A percentile compares a stretch with the other conserved stretches of the same genome.
These are phyloP conservation scores for Pistacia vera DNA, from an alignment of 345 rosid genomes.

Conservation along the genomic window DNA sequence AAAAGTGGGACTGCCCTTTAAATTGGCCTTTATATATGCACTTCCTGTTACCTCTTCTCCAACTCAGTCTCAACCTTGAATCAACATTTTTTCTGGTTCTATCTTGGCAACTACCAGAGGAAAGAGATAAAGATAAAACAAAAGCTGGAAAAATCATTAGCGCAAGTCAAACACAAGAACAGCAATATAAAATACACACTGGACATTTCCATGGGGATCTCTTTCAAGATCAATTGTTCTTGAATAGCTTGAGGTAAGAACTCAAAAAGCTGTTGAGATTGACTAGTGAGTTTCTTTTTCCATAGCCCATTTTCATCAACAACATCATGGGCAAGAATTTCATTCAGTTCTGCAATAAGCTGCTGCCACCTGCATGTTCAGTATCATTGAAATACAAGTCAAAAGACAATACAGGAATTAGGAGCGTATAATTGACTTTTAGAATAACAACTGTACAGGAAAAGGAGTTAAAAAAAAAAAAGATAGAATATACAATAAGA, in stretches of 20 bases:
- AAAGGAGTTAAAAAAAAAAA: neutral
- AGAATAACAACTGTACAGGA: neutral
- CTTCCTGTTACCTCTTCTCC: slow-evolving; percentile 80
- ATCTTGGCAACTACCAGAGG: slow-evolving; percentile 75
- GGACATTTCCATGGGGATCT: slow-evolving; percentile 99
- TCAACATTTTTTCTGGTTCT: slow-evolving; percentile 97
- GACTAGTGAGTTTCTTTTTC: slow-evolving; percentile 76
- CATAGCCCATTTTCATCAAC: slow-evolving; percentile 79
- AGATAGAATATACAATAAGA: neutral
- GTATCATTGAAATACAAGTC: slow-evolving; percentile 5
- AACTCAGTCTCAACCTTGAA: slow-evolving; percentile 95
- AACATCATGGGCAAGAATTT: slow-evolving; percentile 76
- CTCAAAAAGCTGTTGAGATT: slow-evolving; percentile 75
- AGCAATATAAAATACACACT: slow-evolving; percentile 38
- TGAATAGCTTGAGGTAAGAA: slow-evolving; percentile 83
- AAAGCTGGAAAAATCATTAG: too few species aligned
- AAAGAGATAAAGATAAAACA: slow-evolving; percentile 10
- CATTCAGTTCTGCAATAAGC: slow-evolving; percentile 88
- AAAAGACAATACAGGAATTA: neutral
- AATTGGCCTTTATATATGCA: slow-evolving; percentile 58
- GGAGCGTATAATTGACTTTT: neutral
- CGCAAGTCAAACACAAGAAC: neutral
- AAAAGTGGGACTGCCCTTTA: slow-evolving; percentile 93
- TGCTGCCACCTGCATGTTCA: slow-evolving; percentile 68
- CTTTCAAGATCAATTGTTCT: slow-evolving; percentile 96